Percentiles rank a stretch among this genome's conserved stretches.
These are phyloP conservation scores for Brassica rapa DNA, from an alignment of 345 rosid genomes.

Conservation along the genomic window DNA sequence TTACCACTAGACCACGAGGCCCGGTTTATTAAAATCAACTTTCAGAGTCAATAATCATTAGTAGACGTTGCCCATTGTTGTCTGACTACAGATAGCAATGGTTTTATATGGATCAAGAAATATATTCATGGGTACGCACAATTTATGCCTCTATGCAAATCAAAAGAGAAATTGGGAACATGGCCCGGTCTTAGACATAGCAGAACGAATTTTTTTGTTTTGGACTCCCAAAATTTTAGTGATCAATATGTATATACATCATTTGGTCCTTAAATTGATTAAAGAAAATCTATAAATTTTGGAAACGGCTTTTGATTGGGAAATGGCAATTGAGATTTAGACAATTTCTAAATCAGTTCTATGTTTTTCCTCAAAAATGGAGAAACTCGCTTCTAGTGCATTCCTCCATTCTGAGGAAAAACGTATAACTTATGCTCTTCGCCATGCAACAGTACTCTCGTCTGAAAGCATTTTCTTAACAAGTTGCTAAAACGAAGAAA, in stretches of 20 bases:
- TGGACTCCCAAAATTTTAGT: background rate
- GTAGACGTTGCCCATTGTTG: background rate
- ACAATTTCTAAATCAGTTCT: no score
- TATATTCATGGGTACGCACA: background rate
- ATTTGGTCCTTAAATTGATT: background rate
- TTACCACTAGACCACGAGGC: no score
- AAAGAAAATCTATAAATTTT: background rate
- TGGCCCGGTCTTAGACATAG: background rate
- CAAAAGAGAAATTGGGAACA: background rate
- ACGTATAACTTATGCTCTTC: no score
- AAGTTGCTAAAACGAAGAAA: no score
- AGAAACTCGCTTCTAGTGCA: no score
- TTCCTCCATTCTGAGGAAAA: no score
- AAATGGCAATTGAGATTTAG: background rate
- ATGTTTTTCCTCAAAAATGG: no score
- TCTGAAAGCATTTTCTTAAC: no score
- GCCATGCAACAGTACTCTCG: background rate
- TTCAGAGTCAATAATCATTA: background rate
- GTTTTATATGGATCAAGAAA: background rate
- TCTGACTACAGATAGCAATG: background rate
- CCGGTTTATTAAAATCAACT: background rate
- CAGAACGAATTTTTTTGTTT: background rate
- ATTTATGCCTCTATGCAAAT: background rate
- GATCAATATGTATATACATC: background rate
- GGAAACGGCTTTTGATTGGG: background rate